phyloP scores from a whole-genome alignment of 305 asterid species.

The Fraxinus greggii region DNA sequence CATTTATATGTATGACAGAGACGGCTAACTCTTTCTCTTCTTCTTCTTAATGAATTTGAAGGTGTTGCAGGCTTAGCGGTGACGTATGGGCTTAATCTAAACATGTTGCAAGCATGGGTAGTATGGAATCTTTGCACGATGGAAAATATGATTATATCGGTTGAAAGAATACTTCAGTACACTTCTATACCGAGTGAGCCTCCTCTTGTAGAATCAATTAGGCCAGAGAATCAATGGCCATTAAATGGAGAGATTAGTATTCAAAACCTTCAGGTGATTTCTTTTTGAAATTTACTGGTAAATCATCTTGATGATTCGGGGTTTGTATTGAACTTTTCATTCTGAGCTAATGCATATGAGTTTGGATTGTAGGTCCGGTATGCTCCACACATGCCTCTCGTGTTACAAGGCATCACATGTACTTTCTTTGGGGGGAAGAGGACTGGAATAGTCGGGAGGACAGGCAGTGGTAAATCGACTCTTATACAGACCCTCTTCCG shows the following conservation, averaged over 20 bases:
- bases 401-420: constrained; percentile 73
- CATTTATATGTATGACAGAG: background rate
- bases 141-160: constrained; percentile 79
- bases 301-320: background rate
- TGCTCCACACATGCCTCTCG: constrained; percentile 85
- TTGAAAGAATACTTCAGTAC: constrained; percentile 85
- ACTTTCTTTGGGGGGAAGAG: constrained; percentile 71
- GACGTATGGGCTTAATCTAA: constrained; percentile 79
- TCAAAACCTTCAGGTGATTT: constrained; percentile 63
- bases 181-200: constrained; percentile 62
- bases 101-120: constrained; percentile 58
- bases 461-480: constrained; percentile 92
- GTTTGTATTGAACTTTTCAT: background rate
- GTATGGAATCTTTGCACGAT: constrained; percentile 62
- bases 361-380: constrained; percentile 63
- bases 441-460: constrained; percentile 89
- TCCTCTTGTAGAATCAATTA: constrained; percentile 66
- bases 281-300: background rate
- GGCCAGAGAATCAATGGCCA: constrained; percentile 66
- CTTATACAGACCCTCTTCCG: constrained; percentile 85
- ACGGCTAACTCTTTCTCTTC: background rate
- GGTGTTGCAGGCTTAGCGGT: constrained; percentile 92
- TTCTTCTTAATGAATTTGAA: constrained; percentile 22
- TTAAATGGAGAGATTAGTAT: constrained; percentile 61
- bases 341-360: background rate